These are phyloP conservation scores for Colletotrichum incanum DNA, from an alignment of 2,329 filamentous ascomycete species.

Conservation along the genomic window DNA sequence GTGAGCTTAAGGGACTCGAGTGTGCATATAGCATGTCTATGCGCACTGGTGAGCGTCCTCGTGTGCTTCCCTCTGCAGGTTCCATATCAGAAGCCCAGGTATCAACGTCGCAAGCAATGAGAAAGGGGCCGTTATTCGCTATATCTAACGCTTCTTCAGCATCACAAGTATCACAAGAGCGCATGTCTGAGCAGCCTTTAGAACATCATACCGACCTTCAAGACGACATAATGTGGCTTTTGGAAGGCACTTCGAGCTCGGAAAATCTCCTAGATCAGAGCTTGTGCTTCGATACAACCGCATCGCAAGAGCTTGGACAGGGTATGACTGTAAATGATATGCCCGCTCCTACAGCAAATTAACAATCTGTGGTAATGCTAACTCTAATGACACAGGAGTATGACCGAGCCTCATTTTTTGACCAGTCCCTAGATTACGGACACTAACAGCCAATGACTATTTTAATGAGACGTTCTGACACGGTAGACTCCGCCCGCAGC, in stretches of 20 bases:
- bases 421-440: not conserved
- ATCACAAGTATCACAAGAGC: not conserved
- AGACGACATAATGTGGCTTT: conserved; percentile 1
- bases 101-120: not conserved
- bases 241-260: not conserved
- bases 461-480: not conserved
- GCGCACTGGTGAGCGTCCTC: conserved; percentile 25
- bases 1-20: conserved; percentile 12
- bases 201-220: not conserved
- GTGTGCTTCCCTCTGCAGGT: not conserved
- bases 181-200: not conserved
- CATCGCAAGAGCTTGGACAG: not conserved
- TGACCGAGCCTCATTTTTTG: not conserved
- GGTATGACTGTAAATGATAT: not conserved
- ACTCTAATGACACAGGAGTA: conserved; percentile 3
- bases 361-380: not conserved
- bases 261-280: not conserved
- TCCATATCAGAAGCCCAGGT: not conserved
- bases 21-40: conserved; percentile 31
- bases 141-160: not conserved
- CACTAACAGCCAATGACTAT: not conserved
- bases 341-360: not conserved
- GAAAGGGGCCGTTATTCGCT: not conserved
- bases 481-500: not conserved
- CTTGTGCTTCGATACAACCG: not conserved